These are phyloP conservation scores for Bruguiera parviflora DNA, from an alignment of 345 rosid species.

Conservation along the genomic window DNA sequence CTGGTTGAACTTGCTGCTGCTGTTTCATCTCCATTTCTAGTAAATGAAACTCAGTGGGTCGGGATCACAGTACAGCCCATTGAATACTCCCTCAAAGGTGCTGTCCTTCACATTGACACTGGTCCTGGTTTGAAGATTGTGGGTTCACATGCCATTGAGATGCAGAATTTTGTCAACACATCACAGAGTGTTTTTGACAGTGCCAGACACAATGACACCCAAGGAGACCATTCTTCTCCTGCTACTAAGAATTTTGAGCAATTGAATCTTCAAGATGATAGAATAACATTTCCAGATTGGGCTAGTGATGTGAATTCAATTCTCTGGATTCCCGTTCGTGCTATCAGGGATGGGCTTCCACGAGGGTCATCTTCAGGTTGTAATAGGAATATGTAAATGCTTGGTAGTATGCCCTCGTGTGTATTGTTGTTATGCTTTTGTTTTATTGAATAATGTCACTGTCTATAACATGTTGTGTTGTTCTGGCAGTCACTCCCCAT, in stretches of 20 bases:
- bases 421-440: neutral
- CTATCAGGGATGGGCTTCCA: slow-evolving; percentile 68
- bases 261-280: slow-evolving; percentile 57
- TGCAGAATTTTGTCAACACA: slow-evolving; percentile 51
- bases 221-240: slow-evolving; percentile 32
- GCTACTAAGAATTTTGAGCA: slow-evolving; percentile 47
- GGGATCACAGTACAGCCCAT: slow-evolving; percentile 79
- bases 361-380: slow-evolving; percentile 91
- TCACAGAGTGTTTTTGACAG: slow-evolving; percentile 25
- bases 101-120: slow-evolving; percentile 84
- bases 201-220: slow-evolving; percentile 28
- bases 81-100: slow-evolving; percentile 76
- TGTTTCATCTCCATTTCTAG: slow-evolving; percentile 72
- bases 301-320: slow-evolving; percentile 67
- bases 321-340: slow-evolving; percentile 87
- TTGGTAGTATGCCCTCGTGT: slow-evolving; percentile 23
- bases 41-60: slow-evolving; percentile 92
- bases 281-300: slow-evolving; percentile 83
- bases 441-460: slow-evolving; percentile 16
- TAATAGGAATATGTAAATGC: slow-evolving; percentile 13
- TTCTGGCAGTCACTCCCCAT: slow-evolving; percentile 55
- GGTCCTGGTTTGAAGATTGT: slow-evolving; percentile 93
- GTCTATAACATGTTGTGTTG: slow-evolving; percentile 22
- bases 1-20: slow-evolving; percentile 93
- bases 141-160: slow-evolving; percentile 73